Evolutionary conservation across 2,329 filamentous ascomycete species (phyloP).

Genomic region (Phoma sp.): DNA sequence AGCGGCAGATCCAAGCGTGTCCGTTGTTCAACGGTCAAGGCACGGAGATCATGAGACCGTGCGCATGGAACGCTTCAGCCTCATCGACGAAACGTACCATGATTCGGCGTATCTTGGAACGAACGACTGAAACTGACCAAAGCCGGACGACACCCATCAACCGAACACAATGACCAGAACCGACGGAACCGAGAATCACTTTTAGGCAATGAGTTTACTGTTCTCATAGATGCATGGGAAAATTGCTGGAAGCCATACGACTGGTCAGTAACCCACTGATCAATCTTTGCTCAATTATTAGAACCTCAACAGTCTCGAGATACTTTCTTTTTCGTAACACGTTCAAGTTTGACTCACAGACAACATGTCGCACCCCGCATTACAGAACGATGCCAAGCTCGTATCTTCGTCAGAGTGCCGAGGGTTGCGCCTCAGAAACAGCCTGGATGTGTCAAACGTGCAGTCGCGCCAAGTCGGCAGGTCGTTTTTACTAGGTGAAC

Average conservation of each 20-base stretch:
- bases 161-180: not conserved
- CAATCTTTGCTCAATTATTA: too few relatives aligned
- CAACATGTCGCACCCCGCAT: conserved; percentile 7
- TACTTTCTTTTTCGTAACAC: not conserved
- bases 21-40: conserved; percentile 7
- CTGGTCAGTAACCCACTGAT: too few relatives aligned
- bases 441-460: not conserved
- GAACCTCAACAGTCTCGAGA: too few relatives aligned
- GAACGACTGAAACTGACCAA: conserved; percentile 23
- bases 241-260: too few relatives aligned
- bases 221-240: too few relatives aligned
- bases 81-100: conserved; percentile 23
- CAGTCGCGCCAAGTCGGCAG: not conserved
- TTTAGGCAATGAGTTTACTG: too few relatives aligned
- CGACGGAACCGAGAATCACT: not conserved
- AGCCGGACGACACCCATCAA: conserved; percentile 6
- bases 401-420: conserved; percentile 8
- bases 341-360: not conserved
- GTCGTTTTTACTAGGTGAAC: not conserved
- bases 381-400: conserved; percentile 5
- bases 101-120: conserved; percentile 17
- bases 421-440: conserved; percentile 4
- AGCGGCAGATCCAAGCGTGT: conserved; percentile 14
- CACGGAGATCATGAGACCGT: conserved; percentile 9
- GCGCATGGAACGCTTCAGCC: conserved; percentile 11